phyloP scores from a whole-genome alignment of 306 rosid species.

The Betula pendula region DNA sequence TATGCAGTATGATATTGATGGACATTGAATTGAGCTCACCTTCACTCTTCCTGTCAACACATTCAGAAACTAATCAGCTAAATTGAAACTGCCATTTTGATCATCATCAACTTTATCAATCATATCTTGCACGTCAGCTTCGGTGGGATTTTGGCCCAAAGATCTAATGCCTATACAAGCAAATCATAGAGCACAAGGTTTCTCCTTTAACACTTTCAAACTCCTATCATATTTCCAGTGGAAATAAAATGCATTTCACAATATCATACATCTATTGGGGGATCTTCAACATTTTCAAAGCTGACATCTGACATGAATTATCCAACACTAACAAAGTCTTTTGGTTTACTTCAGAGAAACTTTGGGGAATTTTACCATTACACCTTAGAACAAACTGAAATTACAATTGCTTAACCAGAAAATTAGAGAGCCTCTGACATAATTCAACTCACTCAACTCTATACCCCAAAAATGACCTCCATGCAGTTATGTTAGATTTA shows the following conservation, averaged over 20 bases:
- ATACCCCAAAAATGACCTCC: background rate
- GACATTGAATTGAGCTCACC: constrained; percentile 15
- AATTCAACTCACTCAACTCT: background rate
- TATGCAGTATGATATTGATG: background rate
- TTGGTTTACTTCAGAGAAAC: background rate
- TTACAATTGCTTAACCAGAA: background rate
- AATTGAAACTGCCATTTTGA: constrained; percentile 35
- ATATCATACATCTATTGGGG: background rate
- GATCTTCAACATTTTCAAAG: background rate
- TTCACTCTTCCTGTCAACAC: constrained; percentile 37
- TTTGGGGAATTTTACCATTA: background rate
- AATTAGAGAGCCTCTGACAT: background rate
- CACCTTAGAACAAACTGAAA: background rate
- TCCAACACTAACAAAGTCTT: background rate
- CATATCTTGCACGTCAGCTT: constrained; percentile 39
- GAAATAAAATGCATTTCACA: background rate
- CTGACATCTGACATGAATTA: background rate
- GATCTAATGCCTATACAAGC: constrained; percentile 30
- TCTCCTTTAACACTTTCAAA: background rate
- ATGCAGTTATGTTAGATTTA: background rate
- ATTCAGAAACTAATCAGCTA: constrained; percentile 35
- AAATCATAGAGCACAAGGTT: background rate
- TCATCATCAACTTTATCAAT: constrained; percentile 38
- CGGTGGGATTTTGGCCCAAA: constrained; percentile 37
- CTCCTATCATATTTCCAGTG: background rate